Base-by-base conservation (phyloP, 257 asterid genomes). In the Penstemon barbatus region DNA sequence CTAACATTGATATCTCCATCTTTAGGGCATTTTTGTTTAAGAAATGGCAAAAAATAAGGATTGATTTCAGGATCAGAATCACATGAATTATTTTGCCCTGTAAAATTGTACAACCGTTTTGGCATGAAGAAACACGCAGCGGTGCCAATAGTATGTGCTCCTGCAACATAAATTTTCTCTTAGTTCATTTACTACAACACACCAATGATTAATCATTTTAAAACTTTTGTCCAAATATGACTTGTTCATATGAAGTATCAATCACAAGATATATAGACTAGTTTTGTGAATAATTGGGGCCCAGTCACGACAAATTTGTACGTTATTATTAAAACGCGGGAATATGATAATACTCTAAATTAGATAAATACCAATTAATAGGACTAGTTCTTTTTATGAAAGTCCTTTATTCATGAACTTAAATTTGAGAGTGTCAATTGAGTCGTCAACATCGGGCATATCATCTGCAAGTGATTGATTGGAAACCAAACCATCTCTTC, bases 51-150 rank as follows among this genome's bases (percentile, higher is more conserved):
- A 36, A 82, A 77, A 0, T 37, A n/a, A 0, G 79, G 79, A 37
- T 66, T 62, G 0, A 82, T 82, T 11, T 3, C 8, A 10, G 81
- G 81, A 66, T 82, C 85, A 4, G 54, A 58, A 10, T 69, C 79
- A 15, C 39, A 15, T 0, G 12, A 13, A 13, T 52, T 52, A 12
- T 13, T 46, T 0, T 7, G 56, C 5, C 71, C 81, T 0, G 36
- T 58, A 3, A 82, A 82, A 4, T 69, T 57, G 61, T 82, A 80
- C 0, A 83, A 9, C 44, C 85, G 75, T 19, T 66, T 44, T 0
- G 79, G 50, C 83, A 83, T 75, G 76, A 83, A 80, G 76, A 83
- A 80, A 67, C 87, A 83, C 13, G 85, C 83, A 3, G 83, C 65
- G 1, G 78, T 75, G 4, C 87, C 85, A 13, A 83, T 83, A 0